A percentile compares a stretch with the other conserved stretches of the same genome.
Conservation (phyloP, 345 rosid species). For the Carallia brachiata region DNA sequence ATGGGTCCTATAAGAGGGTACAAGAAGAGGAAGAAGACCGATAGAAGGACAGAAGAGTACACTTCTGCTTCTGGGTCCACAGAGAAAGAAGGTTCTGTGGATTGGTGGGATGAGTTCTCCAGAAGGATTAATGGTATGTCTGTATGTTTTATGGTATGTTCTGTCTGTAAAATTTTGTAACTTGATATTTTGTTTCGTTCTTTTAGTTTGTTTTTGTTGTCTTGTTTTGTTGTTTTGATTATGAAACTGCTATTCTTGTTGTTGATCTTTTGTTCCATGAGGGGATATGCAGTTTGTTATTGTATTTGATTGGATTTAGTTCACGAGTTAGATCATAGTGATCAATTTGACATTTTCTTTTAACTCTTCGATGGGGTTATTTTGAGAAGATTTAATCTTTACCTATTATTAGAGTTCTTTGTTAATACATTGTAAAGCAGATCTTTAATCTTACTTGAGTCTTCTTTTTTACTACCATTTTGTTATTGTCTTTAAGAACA, state of each 20-base stretch:
- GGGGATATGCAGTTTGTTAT: conserved; percentile 13
- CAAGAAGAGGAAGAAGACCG: conserved; percentile 39
- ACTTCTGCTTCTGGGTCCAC: conserved; percentile 41
- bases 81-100: conserved; percentile 38
- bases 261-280: conserved; percentile 19
- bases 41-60: conserved; percentile 30
- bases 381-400: conserved; percentile 17
- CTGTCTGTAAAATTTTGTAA: conserved; percentile 5
- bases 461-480: conserved; percentile 13
- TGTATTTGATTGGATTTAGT: conserved; percentile 14
- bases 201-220: not conserved
- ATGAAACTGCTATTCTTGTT: conserved; percentile 12
- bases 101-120: conserved; percentile 52
- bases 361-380: not conserved
- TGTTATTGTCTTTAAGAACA: conserved; percentile 6
- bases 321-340: conserved; percentile 14
- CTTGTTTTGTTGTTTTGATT: conserved; percentile 11
- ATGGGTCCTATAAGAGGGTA: conserved; percentile 50
- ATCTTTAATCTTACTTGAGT: conserved; percentile 37
- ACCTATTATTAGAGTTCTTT: conserved; percentile 13
- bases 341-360: not conserved
- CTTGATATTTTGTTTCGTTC: not conserved
- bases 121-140: conserved; percentile 41
- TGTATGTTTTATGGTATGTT: conserved; percentile 33
- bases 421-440: conserved; percentile 24